These are phyloP conservation scores for Podila horticola DNA, from an alignment of 192 early-diverging fungal species.

Conservation along the genomic window DNA sequence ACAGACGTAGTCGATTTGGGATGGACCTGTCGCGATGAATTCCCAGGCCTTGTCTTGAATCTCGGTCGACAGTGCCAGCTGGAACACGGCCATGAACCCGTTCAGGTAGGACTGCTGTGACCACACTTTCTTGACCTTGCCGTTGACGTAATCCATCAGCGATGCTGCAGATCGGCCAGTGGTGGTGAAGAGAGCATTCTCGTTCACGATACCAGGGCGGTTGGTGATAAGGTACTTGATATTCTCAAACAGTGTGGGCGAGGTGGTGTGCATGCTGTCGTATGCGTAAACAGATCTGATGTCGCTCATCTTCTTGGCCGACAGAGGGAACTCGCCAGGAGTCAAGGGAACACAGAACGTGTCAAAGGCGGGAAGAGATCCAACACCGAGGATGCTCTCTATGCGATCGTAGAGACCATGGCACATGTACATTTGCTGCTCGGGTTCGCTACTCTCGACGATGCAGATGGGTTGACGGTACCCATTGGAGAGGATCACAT, in stretches of 20 bases:
- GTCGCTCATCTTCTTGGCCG: conserved; percentile 2
- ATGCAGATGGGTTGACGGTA: conserved; percentile 13
- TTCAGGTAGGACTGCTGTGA: conserved; percentile 46
- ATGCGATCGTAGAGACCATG: conserved; percentile 25
- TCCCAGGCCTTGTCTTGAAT: conserved; percentile 41
- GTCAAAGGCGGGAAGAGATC: conserved; percentile 16
- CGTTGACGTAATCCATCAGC: conserved; percentile 14
- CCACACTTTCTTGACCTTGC: conserved; percentile 32
- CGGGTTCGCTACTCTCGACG: conserved; percentile 15
- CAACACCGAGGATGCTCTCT: background rate
- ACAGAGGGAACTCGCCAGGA: conserved; percentile 16
- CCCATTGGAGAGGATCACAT: conserved; percentile 4
- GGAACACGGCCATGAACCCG: conserved; percentile 39
- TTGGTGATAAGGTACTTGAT: conserved; percentile 21
- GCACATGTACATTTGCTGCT: conserved; percentile 33
- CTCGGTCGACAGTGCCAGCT: conserved; percentile 32
- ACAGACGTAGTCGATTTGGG: conserved; percentile 26
- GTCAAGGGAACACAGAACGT: conserved; percentile 8
- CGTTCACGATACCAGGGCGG: background rate
- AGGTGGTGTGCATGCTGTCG: conserved; percentile 41
- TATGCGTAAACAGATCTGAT: conserved; percentile 8
- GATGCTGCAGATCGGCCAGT: conserved; percentile 25
- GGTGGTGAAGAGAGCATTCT: conserved; percentile 10
- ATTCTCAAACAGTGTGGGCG: conserved; percentile 26
- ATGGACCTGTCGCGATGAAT: conserved; percentile 27